Evolutionary conservation across 2,329 filamentous ascomycete genomes (phyloP).

Genomic region (Epichloe scottii): DNA sequence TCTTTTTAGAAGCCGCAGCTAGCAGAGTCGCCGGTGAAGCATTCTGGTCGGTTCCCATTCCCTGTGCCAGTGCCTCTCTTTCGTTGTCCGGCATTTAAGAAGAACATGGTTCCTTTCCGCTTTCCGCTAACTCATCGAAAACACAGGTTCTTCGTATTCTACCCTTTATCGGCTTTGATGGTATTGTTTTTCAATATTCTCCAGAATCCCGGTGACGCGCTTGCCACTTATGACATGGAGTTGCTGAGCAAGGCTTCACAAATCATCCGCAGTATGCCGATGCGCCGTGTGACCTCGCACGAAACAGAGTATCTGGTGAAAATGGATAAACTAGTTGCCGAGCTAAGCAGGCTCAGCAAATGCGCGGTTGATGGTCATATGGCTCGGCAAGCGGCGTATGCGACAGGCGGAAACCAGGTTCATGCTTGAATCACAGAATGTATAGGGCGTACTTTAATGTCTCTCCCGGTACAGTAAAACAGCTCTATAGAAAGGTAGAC

Average conservation of each 20-base stretch:
- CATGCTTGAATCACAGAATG: too few species aligned
- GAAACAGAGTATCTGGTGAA: constrained; percentile 28
- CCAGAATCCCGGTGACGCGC: constrained; percentile 29
- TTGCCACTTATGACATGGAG: constrained; percentile 31
- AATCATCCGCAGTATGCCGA: constrained; percentile 29
- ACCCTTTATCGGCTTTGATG: constrained; percentile 41
- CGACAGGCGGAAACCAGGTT: too few species aligned
- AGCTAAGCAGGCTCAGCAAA: constrained; percentile 29
- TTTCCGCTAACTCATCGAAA: too few species aligned
- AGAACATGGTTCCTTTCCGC: too few species aligned
- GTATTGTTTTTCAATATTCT: constrained; percentile 43
- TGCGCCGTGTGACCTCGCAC: constrained; percentile 14
- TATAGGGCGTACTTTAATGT: too few species aligned
- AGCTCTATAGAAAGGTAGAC: too few species aligned
- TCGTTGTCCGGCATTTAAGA: neutral
- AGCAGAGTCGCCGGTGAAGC: constrained; percentile 30
- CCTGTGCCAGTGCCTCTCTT: neutral
- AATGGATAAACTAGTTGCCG: constrained; percentile 30
- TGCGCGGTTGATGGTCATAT: constrained; percentile 26
- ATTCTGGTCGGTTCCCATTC: constrained; percentile 31
- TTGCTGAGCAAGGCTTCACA: constrained; percentile 29
- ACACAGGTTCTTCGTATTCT: constrained; percentile 40
- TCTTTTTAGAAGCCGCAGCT: constrained; percentile 33
- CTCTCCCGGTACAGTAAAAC: too few species aligned
- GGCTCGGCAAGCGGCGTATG: too few species aligned